Conservation (phyloP, 768 basidiomycete genomes). For the Asterophora lycoperdoides region DNA sequence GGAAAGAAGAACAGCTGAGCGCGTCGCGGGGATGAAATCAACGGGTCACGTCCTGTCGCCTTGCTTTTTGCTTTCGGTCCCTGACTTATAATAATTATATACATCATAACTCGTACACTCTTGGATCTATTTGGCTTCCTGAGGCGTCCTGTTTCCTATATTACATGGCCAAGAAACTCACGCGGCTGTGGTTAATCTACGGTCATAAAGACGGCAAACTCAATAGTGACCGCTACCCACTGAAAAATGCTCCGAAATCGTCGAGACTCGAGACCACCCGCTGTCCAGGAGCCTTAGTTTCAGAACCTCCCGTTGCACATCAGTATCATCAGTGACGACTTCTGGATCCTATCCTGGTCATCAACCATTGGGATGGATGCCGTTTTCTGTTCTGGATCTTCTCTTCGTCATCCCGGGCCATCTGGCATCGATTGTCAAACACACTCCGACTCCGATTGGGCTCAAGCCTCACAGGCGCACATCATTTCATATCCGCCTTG, state of each 20-base stretch:
- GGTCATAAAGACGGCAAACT: slow-evolving; percentile 11
- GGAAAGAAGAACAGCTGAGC: not conserved
- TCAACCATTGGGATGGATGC: slow-evolving; percentile 5
- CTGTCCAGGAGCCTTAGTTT: slow-evolving; percentile 13
- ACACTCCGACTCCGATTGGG: slow-evolving; percentile 15
- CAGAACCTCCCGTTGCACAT: slow-evolving; percentile 8
- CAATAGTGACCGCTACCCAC: slow-evolving; percentile 2
- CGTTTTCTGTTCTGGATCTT: slow-evolving; percentile 11
- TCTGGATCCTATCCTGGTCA: slow-evolving; percentile 13
- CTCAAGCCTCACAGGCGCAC: slow-evolving; percentile 7
- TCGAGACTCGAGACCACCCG: slow-evolving; percentile 16
- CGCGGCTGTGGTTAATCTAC: not conserved
- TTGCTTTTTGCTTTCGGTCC: slow-evolving; percentile 11
- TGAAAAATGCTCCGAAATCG: slow-evolving; percentile 12
- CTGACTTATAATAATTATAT: no score
- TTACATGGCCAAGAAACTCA: slow-evolving; percentile 11
- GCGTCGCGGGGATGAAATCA: slow-evolving; percentile 5
- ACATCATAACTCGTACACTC: no score
- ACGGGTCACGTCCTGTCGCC: slow-evolving; percentile 9
- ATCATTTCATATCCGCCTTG: slow-evolving; percentile 16
- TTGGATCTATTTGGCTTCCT: not conserved
- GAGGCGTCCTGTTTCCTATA: slow-evolving; percentile 6
- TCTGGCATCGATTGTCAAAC: slow-evolving; percentile 15
- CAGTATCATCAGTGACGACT: slow-evolving; percentile 2
- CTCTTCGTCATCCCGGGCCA: slow-evolving; percentile 10